Evolutionary conservation across 306 rosid genomes (phyloP), one percentile per base, ranked within the genome.

Genomic region (Lathyrus oleraceus): DNA sequence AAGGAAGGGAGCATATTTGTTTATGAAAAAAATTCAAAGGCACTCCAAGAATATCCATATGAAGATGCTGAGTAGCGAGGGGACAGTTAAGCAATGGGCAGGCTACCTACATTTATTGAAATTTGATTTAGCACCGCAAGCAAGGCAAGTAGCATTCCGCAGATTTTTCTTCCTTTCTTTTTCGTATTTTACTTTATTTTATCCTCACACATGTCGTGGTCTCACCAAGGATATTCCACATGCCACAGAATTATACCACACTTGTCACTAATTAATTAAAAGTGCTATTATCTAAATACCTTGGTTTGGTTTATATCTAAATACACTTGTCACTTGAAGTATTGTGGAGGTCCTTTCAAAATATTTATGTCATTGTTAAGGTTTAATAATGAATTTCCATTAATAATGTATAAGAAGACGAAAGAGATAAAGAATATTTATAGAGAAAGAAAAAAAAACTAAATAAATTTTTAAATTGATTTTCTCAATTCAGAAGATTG

Each of bases 201-300:
- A 30, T 30, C 45, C 45, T 40, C 36, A 63, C 69, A 42, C 53
- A 42, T 42, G 48, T 40, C 53, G 2, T 8, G 25, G 49, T 3
- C 76, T 23, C 49, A 10, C 42, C n/a, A 56, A 15, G 88, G 80
- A 85, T 88, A 85, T 83, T 84, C 87, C 81, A 52, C 79, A 81
- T 54, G 72, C 83, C 77, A 42, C 17, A 8, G 79, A 74, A 84
- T 84, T 78, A 88, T 82, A 76, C 95, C 81, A 79, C 61, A 75
- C 2, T 10, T 81, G 39, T 63, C 58, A 15, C 20, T 47, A 73
- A 52, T 13, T 56, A 11, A 51, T 6, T 47, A 47, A 35, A 35
- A 35, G 10, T 35, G 39, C 39, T 35, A 35, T 35, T 7, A 35
- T 35, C 39, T 35, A 35, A 35, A 35, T 35, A 7, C 10, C 39